A percentile compares a stretch with the other conserved stretches of the same genome.
These are phyloP conservation scores for Aspergillus hiratsukae DNA, from an alignment of 2,329 filamentous ascomycete genomes.

Conservation along the genomic window DNA sequence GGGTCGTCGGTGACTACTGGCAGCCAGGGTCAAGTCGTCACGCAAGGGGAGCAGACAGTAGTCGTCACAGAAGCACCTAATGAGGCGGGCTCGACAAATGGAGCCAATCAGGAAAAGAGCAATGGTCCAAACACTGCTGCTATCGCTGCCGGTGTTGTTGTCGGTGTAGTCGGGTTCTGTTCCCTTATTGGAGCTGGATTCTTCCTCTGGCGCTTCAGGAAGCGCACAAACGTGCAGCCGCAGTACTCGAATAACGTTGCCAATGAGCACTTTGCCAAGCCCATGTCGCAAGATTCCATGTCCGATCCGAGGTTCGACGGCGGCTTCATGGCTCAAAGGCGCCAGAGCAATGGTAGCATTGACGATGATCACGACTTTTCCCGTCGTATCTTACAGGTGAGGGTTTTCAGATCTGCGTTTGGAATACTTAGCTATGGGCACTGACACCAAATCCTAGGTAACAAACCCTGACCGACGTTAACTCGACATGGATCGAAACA, in stretches of 20 bases:
- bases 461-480: slow-evolving; percentile 31
- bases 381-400: slow-evolving; percentile 87
- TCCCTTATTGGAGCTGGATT: slow-evolving; percentile 65
- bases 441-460: slow-evolving; percentile 18
- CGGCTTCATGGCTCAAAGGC: slow-evolving; percentile 70
- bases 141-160: slow-evolving; percentile 83
- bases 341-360: slow-evolving; percentile 92
- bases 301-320: slow-evolving; percentile 83
- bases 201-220: slow-evolving; percentile 70
- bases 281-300: slow-evolving; percentile 62
- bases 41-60: slow-evolving; percentile 28
- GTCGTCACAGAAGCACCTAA: slow-evolving; percentile 31
- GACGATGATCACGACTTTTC: slow-evolving; percentile 97
- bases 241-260: slow-evolving; percentile 78
- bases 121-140: slow-evolving; percentile 66
- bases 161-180: slow-evolving; percentile 68
- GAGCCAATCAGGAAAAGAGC: slow-evolving; percentile 11
- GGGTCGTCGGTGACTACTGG: slow-evolving; percentile 12
- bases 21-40: slow-evolving; percentile 14
- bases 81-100: slow-evolving; percentile 13
- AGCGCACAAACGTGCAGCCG: slow-evolving; percentile 73
- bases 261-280: slow-evolving; percentile 64
- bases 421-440: background rate
- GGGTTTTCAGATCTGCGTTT: slow-evolving; percentile 23
- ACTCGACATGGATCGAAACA: slow-evolving; percentile 2